Evolutionary conservation across 176 grass and related monocot genomes (phyloP).

Genomic region (Musa beccarii): DNA sequence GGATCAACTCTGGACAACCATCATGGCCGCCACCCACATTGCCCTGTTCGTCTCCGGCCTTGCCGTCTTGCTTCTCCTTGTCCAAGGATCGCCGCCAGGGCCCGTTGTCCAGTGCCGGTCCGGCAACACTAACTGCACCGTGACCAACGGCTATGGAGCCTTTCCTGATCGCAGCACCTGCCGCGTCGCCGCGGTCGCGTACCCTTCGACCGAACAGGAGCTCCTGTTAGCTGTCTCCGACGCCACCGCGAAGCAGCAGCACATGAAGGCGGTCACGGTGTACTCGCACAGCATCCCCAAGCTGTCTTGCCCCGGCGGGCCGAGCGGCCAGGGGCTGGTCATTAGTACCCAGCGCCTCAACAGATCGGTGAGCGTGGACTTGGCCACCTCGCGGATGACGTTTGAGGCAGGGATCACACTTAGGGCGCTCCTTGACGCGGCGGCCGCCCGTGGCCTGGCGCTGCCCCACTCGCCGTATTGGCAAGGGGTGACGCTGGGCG

Average conservation of each 20-base stretch:
- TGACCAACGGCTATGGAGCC: conserved; percentile 9
- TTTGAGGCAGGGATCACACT: conserved; percentile 36
- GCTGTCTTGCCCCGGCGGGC: conserved; percentile 16
- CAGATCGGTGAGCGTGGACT: conserved; percentile 21
- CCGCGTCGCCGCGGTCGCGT: conserved; percentile 7
- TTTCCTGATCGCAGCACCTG: conserved; percentile 21
- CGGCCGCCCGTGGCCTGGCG: conserved; percentile 30
- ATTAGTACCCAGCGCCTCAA: conserved; percentile 16
- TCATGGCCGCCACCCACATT: too few species aligned
- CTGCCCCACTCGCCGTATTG: conserved; percentile 55
- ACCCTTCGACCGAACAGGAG: conserved; percentile 17
- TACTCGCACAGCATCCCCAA: conserved; percentile 21
- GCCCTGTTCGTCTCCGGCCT: too few species aligned
- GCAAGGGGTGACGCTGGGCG: conserved; percentile 46
- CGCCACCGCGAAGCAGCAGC: conserved; percentile 6
- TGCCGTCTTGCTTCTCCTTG: too few species aligned
- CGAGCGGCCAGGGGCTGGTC: neutral
- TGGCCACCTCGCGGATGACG: conserved; percentile 15
- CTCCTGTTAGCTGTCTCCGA: conserved; percentile 14
- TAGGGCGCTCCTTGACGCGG: conserved; percentile 30
- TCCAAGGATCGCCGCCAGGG: neutral
- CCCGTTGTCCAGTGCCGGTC: conserved; percentile 2
- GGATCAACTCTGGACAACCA: too few species aligned
- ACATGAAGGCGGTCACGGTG: conserved; percentile 12
- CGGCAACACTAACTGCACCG: conserved; percentile 10